Conservation (phyloP, 805 yeast species). For the Lipomyces spencermartinsiae region DNA sequence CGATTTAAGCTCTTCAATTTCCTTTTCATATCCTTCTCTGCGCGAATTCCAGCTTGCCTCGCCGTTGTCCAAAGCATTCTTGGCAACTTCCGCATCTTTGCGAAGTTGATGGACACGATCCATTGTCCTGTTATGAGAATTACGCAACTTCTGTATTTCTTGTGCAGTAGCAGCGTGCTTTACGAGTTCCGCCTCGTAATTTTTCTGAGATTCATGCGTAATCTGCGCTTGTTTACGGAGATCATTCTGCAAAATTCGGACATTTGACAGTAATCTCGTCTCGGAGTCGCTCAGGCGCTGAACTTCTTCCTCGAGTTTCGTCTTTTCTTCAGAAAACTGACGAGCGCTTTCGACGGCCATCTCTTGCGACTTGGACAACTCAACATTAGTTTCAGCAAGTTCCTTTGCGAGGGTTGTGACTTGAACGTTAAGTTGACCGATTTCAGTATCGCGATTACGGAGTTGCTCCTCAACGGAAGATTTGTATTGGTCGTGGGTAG, state of each 20-base stretch:
- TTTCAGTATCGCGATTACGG: slow-evolving; percentile 19
- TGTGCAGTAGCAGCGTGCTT: slow-evolving; percentile 60
- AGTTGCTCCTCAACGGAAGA: slow-evolving; percentile 33
- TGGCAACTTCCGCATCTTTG: slow-evolving; percentile 45
- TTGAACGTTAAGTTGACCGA: slow-evolving; percentile 25
- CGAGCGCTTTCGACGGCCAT: slow-evolving; percentile 22
- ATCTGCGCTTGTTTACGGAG: slow-evolving; percentile 54
- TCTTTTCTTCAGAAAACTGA: slow-evolving; percentile 42
- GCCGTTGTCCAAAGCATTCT: slow-evolving; percentile 47
- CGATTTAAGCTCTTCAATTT: slow-evolving; percentile 53
- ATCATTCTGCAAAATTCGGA: slow-evolving; percentile 46
- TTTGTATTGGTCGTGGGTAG: slow-evolving; percentile 58
- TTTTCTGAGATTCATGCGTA: slow-evolving; percentile 57
- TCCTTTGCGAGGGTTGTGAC: slow-evolving; percentile 41
- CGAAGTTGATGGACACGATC: slow-evolving; percentile 42
- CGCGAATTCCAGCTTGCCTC: slow-evolving; percentile 57
- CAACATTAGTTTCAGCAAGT: slow-evolving; percentile 37
- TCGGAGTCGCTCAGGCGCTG: slow-evolving; percentile 43
- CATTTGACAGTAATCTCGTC: slow-evolving; percentile 45
- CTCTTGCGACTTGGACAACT: slow-evolving; percentile 42
- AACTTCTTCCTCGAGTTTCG: slow-evolving; percentile 38
- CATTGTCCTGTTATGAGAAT: slow-evolving; percentile 46
- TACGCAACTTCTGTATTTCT: slow-evolving; percentile 51
- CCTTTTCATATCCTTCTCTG: slow-evolving; percentile 53
- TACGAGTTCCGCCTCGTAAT: slow-evolving; percentile 61